phyloP scores from a whole-genome alignment of 345 rosid genomes.

The Syzygium aromaticum region DNA sequence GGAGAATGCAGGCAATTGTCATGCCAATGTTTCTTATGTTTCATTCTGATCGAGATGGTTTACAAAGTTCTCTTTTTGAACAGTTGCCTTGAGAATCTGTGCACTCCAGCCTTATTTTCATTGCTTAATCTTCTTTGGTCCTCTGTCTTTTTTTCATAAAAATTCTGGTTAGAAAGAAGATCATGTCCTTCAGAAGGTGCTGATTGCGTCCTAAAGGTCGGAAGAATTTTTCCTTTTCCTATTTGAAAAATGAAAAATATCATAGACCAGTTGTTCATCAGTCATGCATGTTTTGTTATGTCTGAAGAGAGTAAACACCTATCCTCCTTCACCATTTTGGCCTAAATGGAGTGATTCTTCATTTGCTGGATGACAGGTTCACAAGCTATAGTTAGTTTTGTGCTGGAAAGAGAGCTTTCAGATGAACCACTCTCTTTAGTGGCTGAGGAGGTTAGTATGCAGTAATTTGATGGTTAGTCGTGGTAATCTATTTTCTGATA shows the following conservation, averaged over 20 bases:
- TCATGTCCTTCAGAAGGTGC: background rate
- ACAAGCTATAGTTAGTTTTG: conserved; percentile 80
- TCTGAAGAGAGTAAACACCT: background rate
- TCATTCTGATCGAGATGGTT: background rate
- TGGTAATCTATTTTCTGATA: background rate
- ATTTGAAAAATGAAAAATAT: too few species aligned
- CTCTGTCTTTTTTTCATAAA: background rate
- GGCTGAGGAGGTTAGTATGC: conserved; percentile 74
- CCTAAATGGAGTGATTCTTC: background rate
- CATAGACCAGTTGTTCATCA: background rate
- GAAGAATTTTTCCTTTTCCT: too few species aligned
- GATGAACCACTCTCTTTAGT: conserved; percentile 68
- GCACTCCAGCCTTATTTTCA: background rate
- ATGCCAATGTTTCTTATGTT: background rate
- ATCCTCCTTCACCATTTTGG: background rate
- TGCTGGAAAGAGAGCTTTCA: conserved; percentile 63
- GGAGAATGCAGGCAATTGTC: background rate
- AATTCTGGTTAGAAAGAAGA: background rate
- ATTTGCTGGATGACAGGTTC: conserved; percentile 45
- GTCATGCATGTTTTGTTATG: background rate
- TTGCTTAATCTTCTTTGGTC: background rate
- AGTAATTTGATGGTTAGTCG: background rate
- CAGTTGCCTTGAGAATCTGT: background rate
- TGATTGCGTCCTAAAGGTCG: too few species aligned
- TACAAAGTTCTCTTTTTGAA: background rate